Base-by-base conservation (phyloP, 1,284 basidiomycete species). In the Marasmius oreades region DNA sequence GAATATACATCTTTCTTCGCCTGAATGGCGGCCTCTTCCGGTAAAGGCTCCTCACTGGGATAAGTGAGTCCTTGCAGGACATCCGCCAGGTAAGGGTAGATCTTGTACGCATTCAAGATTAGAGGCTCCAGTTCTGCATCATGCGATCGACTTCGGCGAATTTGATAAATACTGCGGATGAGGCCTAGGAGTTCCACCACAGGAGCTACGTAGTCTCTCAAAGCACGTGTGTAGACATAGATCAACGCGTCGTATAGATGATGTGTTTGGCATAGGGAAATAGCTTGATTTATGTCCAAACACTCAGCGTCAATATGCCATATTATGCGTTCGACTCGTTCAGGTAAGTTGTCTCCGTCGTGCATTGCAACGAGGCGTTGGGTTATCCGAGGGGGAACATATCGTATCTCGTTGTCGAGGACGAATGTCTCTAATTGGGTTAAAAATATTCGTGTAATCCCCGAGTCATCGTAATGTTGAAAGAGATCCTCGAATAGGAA, bases 241-340 rank as follows among this genome's bases (percentile, higher is more conserved):
- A 96, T 90, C 59, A 99, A 80, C 0, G 96, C 95, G 67, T 98
- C 96, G 75, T 95, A 98, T 1, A 99, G 80, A 28, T 81, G 78
- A 65, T 93, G 84, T 55, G 77, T 79, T 66, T 93, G 86, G 67
- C 97, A 99, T 3, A 99, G 77, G 16, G 74, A 81, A 59, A 98
- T 88, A 0, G 90, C 90, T 71, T 98, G 97, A 67, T 99, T 92
- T 69, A 98, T 88, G 67, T 99, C 97, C 57, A 99, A 76, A 63
- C 88, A 92, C 14, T 83, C 76, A 0, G 96, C 94, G 63, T 98
- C 92, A 58, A 98, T 93, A 68, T 97, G 93, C 92, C 95, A 98
- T 55, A 99, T 96, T 57, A 99, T 78, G 39, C 84, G 81, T 69
- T 99, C 95, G 1, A 92, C 92, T 2, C 86, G 77, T 51, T 90